Percentiles rank a stretch among this genome's conserved stretches.
Conservation (phyloP, 2,329 filamentous ascomycete genomes). For the Epichloe coenophiala region DNA sequence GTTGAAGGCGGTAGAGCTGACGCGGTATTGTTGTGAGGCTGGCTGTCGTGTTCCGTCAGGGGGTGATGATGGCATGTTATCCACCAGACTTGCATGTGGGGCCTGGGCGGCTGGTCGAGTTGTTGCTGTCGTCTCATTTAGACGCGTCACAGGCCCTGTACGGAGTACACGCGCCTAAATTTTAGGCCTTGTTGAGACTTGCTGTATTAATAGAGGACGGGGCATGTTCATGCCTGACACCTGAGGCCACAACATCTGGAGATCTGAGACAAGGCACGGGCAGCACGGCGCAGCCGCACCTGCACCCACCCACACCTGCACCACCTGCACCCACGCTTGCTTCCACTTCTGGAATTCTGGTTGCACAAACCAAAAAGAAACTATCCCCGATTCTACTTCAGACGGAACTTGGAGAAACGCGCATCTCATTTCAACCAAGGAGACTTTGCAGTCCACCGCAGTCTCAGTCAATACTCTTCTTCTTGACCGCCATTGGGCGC, state of each 20-base stretch:
- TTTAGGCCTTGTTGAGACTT: no score
- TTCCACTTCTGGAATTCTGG: background rate
- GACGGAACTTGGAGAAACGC: background rate
- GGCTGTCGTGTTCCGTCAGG: constrained; percentile 1
- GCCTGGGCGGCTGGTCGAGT: background rate
- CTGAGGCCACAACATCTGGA: background rate
- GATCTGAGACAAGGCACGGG: background rate
- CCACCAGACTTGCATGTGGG: background rate
- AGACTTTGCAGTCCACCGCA: no score
- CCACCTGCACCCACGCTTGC: background rate
- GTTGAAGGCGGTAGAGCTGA: background rate
- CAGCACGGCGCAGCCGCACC: background rate
- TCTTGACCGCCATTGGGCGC: no score
- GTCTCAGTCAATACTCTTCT: no score
- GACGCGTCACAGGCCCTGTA: no score
- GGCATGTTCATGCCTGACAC: background rate
- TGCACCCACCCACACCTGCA: background rate
- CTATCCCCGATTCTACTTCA: no score
- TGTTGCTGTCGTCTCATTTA: background rate
- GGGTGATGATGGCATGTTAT: background rate
- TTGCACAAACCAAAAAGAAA: background rate
- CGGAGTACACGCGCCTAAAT: no score
- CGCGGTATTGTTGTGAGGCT: background rate
- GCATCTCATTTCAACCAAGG: background rate
- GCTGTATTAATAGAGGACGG: background rate